Base-by-base conservation (phyloP, 1,139 yeast species). In the Pichia sp. region DNA sequence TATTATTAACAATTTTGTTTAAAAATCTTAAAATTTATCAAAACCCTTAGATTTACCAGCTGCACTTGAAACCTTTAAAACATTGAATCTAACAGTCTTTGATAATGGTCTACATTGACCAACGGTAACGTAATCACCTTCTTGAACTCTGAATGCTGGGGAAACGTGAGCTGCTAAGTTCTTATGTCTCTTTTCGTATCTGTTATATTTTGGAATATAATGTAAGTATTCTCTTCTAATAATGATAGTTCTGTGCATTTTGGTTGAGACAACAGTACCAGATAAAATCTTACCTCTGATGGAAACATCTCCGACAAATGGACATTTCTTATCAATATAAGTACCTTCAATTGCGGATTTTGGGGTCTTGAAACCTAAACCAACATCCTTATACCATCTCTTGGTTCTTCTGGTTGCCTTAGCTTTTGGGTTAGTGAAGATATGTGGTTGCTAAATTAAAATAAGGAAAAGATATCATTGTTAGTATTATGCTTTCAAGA, bases 181-280 rank as follows among this genome's bases (percentile, higher is more conserved):
- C 94, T 92, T 94, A 88, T 92, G 99, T 82, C 99, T 90, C 88
- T 92, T 92, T 82, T 92, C 99, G 85, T 89, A 92, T 86, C 99
- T 90, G 95, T 90, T 92, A 83, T 92, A 92, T 86, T 94, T 92
- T 76, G 97, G 96, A 75, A 92, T 85, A 80, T 88, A 94, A 82
- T 94, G 99, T 76, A 94, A 88, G 94, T 94, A 94, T 73, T 92
- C 98, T 82, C 99, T 92, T 85, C 98, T 90, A 80, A 94, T 85
- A 74, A 94, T 85, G 78, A 94, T 85, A 70, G 99, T 94, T 84
- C 99, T 94, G 95, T 92, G 98, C 98, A 92, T 94, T 84, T 94
- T 94, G 84, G 98, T 90, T 70, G 98, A 92, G 64, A 92, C 96
- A 77, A 94, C 99, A 71, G 95, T 86, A 81, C 94, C 94, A 66